Evolutionary conservation across 345 rosid genomes (phyloP), one percentile per base, ranked within the genome.

Genomic region (Rhodamnia argentea): DNA sequence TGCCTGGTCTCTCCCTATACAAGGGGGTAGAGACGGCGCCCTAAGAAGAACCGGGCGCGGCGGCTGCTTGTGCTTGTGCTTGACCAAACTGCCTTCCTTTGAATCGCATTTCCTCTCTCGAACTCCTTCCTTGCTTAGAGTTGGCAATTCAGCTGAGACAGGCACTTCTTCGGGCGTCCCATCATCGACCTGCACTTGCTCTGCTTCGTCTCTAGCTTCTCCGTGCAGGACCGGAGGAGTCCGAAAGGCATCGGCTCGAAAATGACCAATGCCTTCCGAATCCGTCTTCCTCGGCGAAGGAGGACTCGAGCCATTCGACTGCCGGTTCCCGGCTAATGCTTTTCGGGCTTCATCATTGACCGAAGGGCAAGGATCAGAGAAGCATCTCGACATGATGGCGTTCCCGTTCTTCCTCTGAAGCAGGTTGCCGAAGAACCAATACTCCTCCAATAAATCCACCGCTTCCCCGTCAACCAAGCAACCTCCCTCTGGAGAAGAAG

Each of bases 21-120:
- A 47, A 56, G 88, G 88, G 11, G 88, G 88, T 22, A 87, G 78
- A 13, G 86, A 87, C 22, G 88, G 88, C 42, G 86, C 84, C 76
- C 76, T 76, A 51, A 76, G 51, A 50, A 87, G 88, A 4, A 23
- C 75, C 4, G 10, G 86, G 20, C 40, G 56, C 13, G 84, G 22
- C 47, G 23, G 42, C 24, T 59, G 55, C 82, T 62, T 20, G 37
- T 26, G 55, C 53, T 62, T 20, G 52, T 26, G 51, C 27, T 12
- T 13, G 51, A 26, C 82, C 85, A 24, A 18, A 47, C 52, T 5
- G 57, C 59, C 55, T 83, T 82, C 50, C 60, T 26, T 13, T 58
- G 37, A 16, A 12, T 40, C 37, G 23, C 82, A 27, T 29, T 40
- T 5, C 47, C 14, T 11, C 84, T 52, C 57, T 2, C 15, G 22